Base-by-base conservation (phyloP, 192 early-diverging fungal species). In the Chytriomyces sp. region DNA sequence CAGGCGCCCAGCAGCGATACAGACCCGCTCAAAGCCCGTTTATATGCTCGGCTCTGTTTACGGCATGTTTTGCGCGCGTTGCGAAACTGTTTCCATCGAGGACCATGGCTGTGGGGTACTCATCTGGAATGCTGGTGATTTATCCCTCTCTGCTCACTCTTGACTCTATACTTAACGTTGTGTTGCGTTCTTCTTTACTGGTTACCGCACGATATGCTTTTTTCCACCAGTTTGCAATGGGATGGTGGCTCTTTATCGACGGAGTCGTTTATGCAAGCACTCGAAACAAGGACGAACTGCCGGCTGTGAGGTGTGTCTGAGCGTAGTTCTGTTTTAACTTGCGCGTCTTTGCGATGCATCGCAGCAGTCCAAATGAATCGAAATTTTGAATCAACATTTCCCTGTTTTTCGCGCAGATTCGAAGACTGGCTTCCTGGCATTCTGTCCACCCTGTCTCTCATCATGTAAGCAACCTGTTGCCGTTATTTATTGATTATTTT, bases 181-280 rank as follows among this genome's bases (percentile, higher is more conserved):
- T 35, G n/a, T 23, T 57, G 72, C 35, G 5, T 50, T 73, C 24
- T 28, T 24, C 8, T 24, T 23, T 50, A 11, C n/a, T 61, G 13
- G 1, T n/a, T 20, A 5, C 43, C 59, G 16, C 50, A 0, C 50
- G 8, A 5, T 6, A 45, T 35, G 0, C 35, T 35, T 35, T 35
- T 35, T 35, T 35, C 35, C 2, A 5, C 70, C 69, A 82, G 78
- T 87, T 87, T 79, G 82, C 84, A 5, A 5, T 87, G 2, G 86
- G 72, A 5, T 87, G 86, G 86, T 87, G 86, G 86, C 26, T 84
- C 1, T 87, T 87, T 67, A 82, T 87, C 61, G 86, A 87, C 77
- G 86, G 82, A 7, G 70, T 79, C 28, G 71, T 73, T 28, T 87
- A 72, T 64, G 67, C 76, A 44, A 24, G 71, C 5, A 78, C 79